Base-by-base conservation (phyloP, 192 early-diverging fungal genomes). In the Entomortierella chlamydospora region DNA sequence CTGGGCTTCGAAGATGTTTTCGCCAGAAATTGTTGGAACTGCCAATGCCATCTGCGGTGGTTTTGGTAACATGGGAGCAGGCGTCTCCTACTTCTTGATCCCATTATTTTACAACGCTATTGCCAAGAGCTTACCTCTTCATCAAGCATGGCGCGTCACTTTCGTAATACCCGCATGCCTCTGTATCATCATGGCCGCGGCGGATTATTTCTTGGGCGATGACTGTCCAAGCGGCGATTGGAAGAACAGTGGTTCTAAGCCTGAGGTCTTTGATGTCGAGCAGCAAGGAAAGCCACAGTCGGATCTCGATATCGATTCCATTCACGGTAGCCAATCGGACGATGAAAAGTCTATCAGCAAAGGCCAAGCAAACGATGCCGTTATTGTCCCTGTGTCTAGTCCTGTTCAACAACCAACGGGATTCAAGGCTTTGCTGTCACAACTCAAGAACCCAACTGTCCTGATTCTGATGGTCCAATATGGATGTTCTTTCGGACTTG, bases 11-110 rank as follows among this genome's bases (percentile, higher is more conserved):
- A 68, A 83, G 43, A 84, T 91, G 81, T 92, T 92, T 74, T 56
- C 73, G 42, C 28, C 63, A 18, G 60, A 83, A 23, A 74, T 90
- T 45, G 90, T 93, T 29, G 91, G 91, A 25, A 83, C 86, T 50
- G 91, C 91, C 23, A 92, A 92, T 68, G 90, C 91, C 28, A 45
- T 92, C 34, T 86, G 83, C 12, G 91, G 90, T 52, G 91, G 91
- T 7, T 91, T 91, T 83, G 90, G 90, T 42, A 91, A 91, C 72
- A 85, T 88, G 78, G 90, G 90, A 23, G 90, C 72, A 29, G 90
- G 90, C n/a, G 68, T 91, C 12, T 87, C 90, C 0, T 90, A 85
- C 52, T 66, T 90, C 31, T 25, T 90, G 37, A 91, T 91, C 80
- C 90, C 90, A n/a, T 54, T 84, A 13, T 63, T 91, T 23, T 78